These are phyloP conservation scores for Aspergillus vadensis DNA, from an alignment of 2,329 filamentous ascomycete species.

Conservation along the genomic window DNA sequence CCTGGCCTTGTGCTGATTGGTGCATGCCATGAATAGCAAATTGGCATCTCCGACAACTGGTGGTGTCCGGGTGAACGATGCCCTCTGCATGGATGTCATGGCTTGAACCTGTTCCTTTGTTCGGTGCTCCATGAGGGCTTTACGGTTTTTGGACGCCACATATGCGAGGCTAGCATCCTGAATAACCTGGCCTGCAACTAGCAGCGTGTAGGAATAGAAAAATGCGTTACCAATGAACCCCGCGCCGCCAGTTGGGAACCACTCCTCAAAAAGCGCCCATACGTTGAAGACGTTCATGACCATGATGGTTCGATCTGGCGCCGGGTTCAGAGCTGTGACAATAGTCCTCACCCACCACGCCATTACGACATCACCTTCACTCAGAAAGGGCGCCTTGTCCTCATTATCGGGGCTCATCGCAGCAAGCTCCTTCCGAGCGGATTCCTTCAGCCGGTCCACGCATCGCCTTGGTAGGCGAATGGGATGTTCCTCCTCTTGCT, in stretches of 20 bases:
- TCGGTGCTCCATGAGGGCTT: slow-evolving; percentile 21
- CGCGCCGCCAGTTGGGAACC: slow-evolving; percentile 25
- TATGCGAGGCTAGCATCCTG: slow-evolving; percentile 3
- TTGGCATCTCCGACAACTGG: slow-evolving; percentile 37
- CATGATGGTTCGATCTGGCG: slow-evolving; percentile 34
- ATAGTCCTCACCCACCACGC: slow-evolving; percentile 45
- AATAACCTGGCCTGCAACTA: slow-evolving; percentile 11
- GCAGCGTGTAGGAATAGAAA: slow-evolving; percentile 11
- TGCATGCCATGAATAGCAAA: slow-evolving; percentile 37
- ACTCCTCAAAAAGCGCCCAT: slow-evolving; percentile 34
- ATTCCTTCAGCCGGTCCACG: slow-evolving; percentile 32
- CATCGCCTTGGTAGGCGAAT: slow-evolving; percentile 43
- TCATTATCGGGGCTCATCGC: neutral
- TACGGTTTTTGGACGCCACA: slow-evolving; percentile 17
- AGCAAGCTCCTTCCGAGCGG: slow-evolving; percentile 14
- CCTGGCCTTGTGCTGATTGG: slow-evolving; percentile 45
- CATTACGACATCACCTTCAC: slow-evolving; percentile 50
- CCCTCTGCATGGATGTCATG: slow-evolving; percentile 12
- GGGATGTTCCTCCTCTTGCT: slow-evolving; percentile 37
- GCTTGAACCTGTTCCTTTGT: slow-evolving; percentile 24
- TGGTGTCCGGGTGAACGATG: slow-evolving; percentile 14
- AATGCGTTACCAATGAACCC: slow-evolving; percentile 30
- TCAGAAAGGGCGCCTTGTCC: slow-evolving; percentile 41
- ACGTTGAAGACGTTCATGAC: slow-evolving; percentile 47
- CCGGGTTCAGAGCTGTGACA: slow-evolving; percentile 25